These are phyloP conservation scores for Solanum chacoense DNA, from an alignment of 305 asterid species.

Conservation along the genomic window DNA sequence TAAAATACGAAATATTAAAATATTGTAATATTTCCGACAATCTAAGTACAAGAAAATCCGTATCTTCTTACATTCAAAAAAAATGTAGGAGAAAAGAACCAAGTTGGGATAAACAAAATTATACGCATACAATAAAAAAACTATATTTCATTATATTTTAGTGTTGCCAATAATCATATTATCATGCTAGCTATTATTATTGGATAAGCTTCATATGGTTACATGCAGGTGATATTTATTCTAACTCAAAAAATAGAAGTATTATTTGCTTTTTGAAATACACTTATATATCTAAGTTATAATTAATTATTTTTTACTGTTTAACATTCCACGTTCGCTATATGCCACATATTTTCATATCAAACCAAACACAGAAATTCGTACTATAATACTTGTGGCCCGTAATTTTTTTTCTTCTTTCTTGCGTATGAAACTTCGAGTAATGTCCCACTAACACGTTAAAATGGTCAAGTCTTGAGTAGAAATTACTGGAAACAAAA, in stretches of 20 bases:
- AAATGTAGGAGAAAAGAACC: not conserved
- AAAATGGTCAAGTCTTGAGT: not conserved
- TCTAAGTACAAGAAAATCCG: not conserved
- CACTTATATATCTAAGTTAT: not conserved
- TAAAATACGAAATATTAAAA: not conserved
- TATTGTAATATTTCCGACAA: not conserved
- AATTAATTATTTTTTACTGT: not conserved
- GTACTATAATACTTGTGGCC: not conserved
- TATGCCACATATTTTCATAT: not conserved
- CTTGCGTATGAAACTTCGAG: not conserved
- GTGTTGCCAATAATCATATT: not conserved
- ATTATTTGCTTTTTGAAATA: not conserved
- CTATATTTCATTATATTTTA: not conserved
- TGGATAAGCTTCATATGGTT: not conserved
- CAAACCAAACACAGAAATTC: not conserved
- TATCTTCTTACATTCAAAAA: not conserved
- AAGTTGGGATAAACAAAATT: not conserved
- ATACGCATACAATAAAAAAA: not conserved
- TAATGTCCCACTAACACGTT: not conserved
- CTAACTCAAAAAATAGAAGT: not conserved
- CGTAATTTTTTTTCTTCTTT: not conserved
- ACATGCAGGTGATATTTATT: not conserved
- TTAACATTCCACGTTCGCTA: not conserved
- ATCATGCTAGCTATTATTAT: not conserved
- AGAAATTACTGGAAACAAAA: not conserved